Conservation (phyloP, 78 protist genomes). For the Chrysochromulina parva region DNA sequence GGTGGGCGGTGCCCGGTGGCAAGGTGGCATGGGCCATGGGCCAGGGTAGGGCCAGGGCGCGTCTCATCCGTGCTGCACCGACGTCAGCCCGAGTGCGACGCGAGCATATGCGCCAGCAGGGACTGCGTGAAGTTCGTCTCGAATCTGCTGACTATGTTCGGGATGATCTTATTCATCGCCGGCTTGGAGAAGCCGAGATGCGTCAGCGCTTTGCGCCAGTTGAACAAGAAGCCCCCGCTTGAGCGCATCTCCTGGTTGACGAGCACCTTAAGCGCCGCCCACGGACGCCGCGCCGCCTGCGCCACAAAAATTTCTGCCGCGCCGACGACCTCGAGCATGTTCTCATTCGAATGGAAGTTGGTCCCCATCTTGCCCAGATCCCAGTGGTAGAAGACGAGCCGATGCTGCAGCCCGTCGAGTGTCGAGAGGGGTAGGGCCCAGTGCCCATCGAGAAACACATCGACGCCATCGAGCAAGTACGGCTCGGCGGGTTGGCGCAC, state of each 20-base stretch:
- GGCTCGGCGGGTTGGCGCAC: neutral
- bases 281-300: neutral
- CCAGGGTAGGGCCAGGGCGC: no score
- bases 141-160: neutral
- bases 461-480: neutral
- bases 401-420: neutral
- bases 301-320: neutral
- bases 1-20: no score
- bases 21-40: no score
- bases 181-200: neutral
- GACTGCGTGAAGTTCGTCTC: neutral
- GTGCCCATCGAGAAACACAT: neutral
- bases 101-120: neutral
- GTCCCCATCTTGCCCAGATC: neutral
- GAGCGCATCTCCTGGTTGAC: constrained; percentile 11
- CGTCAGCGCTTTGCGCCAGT: neutral
- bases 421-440: neutral
- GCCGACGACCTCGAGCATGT: neutral
- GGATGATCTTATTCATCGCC: neutral
- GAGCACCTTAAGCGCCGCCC: neutral
- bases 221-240: neutral
- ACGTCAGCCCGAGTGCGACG: neutral
- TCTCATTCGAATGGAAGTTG: neutral
- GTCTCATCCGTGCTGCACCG: no score
- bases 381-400: neutral